Conservation (phyloP, 371 early-diverging fungal species). For the Mortierella sp. region DNA sequence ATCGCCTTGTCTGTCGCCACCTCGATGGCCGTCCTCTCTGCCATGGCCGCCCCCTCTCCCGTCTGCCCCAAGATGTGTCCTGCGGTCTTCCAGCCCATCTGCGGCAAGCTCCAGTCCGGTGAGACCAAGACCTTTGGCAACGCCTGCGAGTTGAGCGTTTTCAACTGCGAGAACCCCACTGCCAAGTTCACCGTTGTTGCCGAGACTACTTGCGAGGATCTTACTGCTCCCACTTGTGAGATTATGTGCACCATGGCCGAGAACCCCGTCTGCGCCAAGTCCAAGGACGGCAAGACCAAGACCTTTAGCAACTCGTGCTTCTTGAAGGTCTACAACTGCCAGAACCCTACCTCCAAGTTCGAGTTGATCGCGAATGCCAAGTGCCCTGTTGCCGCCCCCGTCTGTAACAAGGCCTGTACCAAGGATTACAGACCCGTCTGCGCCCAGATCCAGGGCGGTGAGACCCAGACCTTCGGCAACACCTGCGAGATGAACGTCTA, state of each 20-base stretch:
- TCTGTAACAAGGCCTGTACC: constrained; percentile 7
- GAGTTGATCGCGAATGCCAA: not conserved
- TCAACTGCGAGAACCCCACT: constrained; percentile 5
- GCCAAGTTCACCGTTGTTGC: not conserved
- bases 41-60: constrained; percentile 6
- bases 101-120: not conserved
- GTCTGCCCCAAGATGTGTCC: not conserved
- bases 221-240: not conserved
- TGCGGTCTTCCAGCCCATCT: no score
- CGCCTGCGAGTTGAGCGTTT: not conserved
- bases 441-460: not conserved
- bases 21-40: not conserved
- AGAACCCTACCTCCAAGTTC: not conserved
- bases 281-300: not conserved
- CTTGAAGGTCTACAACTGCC: not conserved
- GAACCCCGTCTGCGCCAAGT: not conserved
- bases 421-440: not conserved
- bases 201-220: not conserved
- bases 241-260: constrained; percentile 4
- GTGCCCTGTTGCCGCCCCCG: not conserved
- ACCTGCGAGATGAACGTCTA: not conserved
- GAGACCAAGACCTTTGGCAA: constrained; percentile 1
- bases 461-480: constrained; percentile 1
- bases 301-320: constrained; percentile 7
- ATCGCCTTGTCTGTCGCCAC: not conserved